Evolutionary conservation across 495 filamentous ascomycete genomes (phyloP), one percentile per base, ranked within the genome.

Genomic region (Penicillium turbatum): DNA sequence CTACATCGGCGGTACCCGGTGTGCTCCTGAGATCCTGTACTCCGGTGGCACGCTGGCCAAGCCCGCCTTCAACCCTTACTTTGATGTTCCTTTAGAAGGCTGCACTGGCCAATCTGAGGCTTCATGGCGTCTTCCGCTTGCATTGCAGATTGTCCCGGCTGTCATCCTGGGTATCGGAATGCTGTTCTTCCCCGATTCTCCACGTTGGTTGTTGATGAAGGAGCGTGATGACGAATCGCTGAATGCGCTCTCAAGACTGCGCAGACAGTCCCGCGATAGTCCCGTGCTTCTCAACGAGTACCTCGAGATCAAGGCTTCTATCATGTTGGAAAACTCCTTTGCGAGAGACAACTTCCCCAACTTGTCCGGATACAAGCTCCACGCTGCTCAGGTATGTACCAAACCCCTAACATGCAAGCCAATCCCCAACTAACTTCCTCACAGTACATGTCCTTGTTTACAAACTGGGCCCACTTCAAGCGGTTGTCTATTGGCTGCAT

Each of bases 181-280:
- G 74, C 54, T 86, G 21, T 90, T 89, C 66, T 80, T 93, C 81
- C 89, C 88, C 1, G 89, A 89, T 68, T 89, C 88, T 1, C 89
- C 89, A 0, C 80, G 88, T 55, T 91, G 88, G 88, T 72, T 92
- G 0, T 65, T 88, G 16, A 85, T 90, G 68, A 85, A 89, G 57
- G 73, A 79, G 36, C 86, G 87, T 24, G 86, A 90, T 61, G 78
- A 78, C 1, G 87, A 92, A 53, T 86, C 86, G 0, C 79, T 83
- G 27, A 70, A 66, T n/a, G 82, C 88, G 0, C 77, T 93, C 10
- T 81, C 87, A 1, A 76, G 51, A 41, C 81, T 95, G 6, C 85
- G 89, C 11, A 77, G 76, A 10, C 67, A 59, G 58, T 52, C 69
- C 15, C 40, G 21, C 19, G 60, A 67, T 64, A 79, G 86, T 58